Evolutionary conservation across 1,284 basidiomycete genomes (phyloP).

Genomic region (Ceraceosorus guamensis): DNA sequence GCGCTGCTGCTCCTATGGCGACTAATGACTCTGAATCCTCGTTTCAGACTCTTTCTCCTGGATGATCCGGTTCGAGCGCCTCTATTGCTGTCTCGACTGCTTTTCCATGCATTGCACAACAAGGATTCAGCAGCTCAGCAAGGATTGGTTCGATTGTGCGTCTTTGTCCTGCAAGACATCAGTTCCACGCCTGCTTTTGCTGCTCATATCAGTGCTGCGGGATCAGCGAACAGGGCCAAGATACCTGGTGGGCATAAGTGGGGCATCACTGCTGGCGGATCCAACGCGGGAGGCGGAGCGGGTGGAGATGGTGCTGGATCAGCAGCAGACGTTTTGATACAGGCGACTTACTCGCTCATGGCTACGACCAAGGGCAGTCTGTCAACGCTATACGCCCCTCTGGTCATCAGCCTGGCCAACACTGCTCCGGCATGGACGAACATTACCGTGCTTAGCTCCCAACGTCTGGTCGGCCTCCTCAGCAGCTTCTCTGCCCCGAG

Average conservation of each 20-base stretch:
- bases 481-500: conserved; percentile 77
- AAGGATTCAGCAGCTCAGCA: conserved; percentile 62
- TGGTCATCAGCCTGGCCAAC: conserved; percentile 83
- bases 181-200: conserved; percentile 75
- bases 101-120: conserved; percentile 29
- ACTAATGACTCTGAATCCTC: conserved; percentile 28
- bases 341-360: conserved; percentile 76
- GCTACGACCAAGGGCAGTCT: conserved; percentile 62
- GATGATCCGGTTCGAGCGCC: conserved; percentile 23
- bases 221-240: conserved; percentile 19
- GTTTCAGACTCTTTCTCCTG: conserved; percentile 31
- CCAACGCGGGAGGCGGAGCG: not conserved
- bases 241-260: conserved; percentile 11
- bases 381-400: conserved; percentile 60
- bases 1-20: conserved; percentile 33
- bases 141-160: conserved; percentile 76
- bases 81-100: conserved; percentile 18
- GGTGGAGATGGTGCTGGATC: conserved; percentile 12
- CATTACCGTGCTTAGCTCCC: conserved; percentile 67
- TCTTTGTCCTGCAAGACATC: conserved; percentile 83
- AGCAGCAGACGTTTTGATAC: conserved; percentile 22
- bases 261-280: conserved; percentile 1
- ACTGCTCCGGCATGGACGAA: conserved; percentile 75
- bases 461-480: conserved; percentile 76
- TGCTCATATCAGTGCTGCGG: conserved; percentile 38